phyloP scores from a whole-genome alignment of 352 stramenopile species.

The Globisporangium nunn region DNA sequence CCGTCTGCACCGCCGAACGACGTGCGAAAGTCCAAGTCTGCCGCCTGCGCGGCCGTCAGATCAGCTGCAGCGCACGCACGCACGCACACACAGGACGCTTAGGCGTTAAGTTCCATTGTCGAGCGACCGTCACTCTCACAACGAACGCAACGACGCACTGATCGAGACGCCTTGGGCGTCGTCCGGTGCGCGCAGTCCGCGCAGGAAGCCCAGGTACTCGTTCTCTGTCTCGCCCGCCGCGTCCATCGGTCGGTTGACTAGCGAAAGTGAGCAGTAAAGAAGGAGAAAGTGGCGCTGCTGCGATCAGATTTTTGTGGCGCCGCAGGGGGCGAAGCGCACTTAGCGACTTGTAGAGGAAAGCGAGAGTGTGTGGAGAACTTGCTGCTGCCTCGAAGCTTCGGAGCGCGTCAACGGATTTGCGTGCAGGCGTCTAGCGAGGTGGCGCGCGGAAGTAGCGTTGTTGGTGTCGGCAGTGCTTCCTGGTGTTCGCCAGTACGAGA shows the following conservation, averaged over 20 bases:
- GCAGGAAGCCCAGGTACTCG: slow-evolving; percentile 77
- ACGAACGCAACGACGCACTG: slow-evolving; percentile 18
- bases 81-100: neutral
- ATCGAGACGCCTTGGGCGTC: slow-evolving; percentile 36
- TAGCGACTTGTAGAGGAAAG: no score
- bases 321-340: no score
- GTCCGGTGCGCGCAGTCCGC: slow-evolving; percentile 47
- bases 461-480: no score
- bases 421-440: no score
- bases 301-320: neutral
- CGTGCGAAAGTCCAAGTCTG: slow-evolving; percentile 69
- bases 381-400: no score
- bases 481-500: no score
- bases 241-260: slow-evolving; percentile 13
- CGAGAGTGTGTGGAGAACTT: no score
- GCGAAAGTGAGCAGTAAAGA: neutral
- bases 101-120: neutral
- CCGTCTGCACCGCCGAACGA: slow-evolving; percentile 51
- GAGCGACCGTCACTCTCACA: neutral
- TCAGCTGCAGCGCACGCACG: slow-evolving; percentile 26
- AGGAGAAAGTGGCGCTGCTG: neutral
- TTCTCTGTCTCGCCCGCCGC: slow-evolving; percentile 32
- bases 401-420: no score
- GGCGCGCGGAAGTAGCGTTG: no score
- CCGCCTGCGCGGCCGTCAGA: slow-evolving; percentile 37